A percentile compares a stretch with the other conserved stretches of the same genome.
Evolutionary conservation across 768 basidiomycete species (phyloP).

Genomic region (Solioccasus polychromus): DNA sequence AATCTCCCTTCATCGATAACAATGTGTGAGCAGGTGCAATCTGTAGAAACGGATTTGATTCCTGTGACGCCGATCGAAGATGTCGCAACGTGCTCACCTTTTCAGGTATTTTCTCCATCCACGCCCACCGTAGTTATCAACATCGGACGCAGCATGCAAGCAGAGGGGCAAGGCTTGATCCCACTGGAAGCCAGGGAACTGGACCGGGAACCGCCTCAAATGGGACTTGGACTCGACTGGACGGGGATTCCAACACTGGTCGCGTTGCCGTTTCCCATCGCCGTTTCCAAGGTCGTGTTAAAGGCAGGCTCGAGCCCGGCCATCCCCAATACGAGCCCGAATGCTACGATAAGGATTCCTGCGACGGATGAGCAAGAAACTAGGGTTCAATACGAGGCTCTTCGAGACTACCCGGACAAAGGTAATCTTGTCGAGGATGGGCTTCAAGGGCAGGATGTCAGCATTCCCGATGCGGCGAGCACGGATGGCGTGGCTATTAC

Average conservation of each 20-base stretch:
- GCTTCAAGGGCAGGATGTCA: background rate
- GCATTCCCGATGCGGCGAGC: background rate
- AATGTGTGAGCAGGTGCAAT: background rate
- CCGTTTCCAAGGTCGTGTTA: background rate
- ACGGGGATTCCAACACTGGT: background rate
- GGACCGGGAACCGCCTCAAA: background rate
- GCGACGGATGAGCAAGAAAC: background rate
- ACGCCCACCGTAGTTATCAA: slow-evolving; percentile 7
- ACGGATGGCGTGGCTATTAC: background rate
- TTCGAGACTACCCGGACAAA: background rate
- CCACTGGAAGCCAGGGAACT: background rate
- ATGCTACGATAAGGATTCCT: background rate
- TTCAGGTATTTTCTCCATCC: background rate
- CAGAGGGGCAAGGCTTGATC: background rate
- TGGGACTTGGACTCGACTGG: background rate
- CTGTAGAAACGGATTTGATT: background rate
- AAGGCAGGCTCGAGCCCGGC: background rate
- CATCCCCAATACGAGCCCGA: background rate
- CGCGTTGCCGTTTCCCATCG: background rate
- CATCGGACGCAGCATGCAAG: background rate
- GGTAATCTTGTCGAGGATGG: background rate
- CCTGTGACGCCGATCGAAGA: slow-evolving; percentile 3
- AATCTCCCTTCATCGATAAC: slow-evolving; percentile 14
- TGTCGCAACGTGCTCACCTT: slow-evolving; percentile 12
- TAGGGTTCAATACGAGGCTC: background rate